Evolutionary conservation across 2,329 filamentous ascomycete species (phyloP), one percentile per base, ranked within the genome.

Genomic region (Rutstroemia sydowiana): DNA sequence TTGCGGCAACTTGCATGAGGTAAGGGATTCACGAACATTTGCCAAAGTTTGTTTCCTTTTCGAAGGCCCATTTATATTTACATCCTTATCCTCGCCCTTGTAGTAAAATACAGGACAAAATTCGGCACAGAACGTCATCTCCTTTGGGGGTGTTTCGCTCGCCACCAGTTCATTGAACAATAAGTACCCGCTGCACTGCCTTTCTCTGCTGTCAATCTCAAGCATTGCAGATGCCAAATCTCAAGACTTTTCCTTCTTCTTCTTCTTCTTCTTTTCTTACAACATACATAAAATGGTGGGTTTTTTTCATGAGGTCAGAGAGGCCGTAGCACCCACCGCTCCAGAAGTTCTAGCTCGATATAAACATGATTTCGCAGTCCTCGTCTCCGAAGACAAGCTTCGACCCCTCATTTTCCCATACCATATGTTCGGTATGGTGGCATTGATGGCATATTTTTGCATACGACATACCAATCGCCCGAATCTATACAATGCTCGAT

Each of bases 341-440:
- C 56, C 39, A 32, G 45, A 61, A 26, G 56, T 69, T 2, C 57
- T 64, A 26, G 54, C 58, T 7, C 54, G 55, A 41, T 72, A 75
- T 59, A 69, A 67, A 40, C 55, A 59, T 8, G 42, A 59, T 13
- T 77, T 77, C 61, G 56, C 60, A 41, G 59, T 56, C 70, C 31
- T 54, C 51, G 32, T 72, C 26, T 63, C 66, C 45, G 66, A 71
- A 3, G 75, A 75, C 41, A 63, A 58, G 6, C 62, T 70, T 30
- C 68, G 66, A 39, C 78, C 77, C 2, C 68, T 82, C 16, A 60
- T 83, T 16, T 36, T 83, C 7, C 79, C 79, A 0, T 75, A 77
- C 52, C 68, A 71, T 51, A 53, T 81, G 6, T 53, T 78, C 20
- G 74, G 72, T 3, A 61, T 71, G 26, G 68, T 76, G 41, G 44